Conservation (phyloP, 2,329 filamentous ascomycete species). For the Colletotrichum cordylinicola region DNA sequence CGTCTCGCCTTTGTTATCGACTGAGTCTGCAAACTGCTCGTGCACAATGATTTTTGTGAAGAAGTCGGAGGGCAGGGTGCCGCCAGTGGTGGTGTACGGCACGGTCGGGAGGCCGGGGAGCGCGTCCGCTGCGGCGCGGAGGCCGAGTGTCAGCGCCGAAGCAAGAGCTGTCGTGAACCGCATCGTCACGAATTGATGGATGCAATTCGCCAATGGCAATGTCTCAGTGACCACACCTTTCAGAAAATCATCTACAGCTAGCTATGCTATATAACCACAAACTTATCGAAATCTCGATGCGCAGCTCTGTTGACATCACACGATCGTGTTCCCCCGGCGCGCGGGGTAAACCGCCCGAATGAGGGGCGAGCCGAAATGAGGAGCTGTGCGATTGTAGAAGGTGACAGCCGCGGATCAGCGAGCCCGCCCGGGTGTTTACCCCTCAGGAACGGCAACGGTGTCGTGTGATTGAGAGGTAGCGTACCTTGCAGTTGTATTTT, state of each 20-base stretch:
- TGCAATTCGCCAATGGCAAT: neutral
- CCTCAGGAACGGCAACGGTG: neutral
- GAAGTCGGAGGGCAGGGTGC: conserved; percentile 30
- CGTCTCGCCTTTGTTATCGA: conserved; percentile 52
- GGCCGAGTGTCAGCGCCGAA: neutral
- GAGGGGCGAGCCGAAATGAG: neutral
- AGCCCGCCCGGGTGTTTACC: neutral
- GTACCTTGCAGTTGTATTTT: neutral
- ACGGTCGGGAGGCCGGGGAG: conserved; percentile 38
- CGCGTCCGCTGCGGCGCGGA: neutral
- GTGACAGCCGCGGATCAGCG: neutral
- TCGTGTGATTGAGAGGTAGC: neutral
- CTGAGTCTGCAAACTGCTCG: conserved; percentile 38
- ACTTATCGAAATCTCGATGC: neutral
- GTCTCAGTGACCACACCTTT: neutral
- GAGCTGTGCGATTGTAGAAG: neutral
- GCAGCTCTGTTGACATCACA: neutral
- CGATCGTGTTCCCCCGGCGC: neutral
- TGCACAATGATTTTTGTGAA: conserved; percentile 50
- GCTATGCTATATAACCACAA: neutral
- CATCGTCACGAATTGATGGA: neutral
- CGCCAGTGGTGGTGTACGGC: conserved; percentile 32
- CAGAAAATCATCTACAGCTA: neutral
- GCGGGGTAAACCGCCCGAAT: neutral
- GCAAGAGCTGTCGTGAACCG: neutral